These are phyloP conservation scores for Macroventuria anomochaeta DNA, from an alignment of 2,329 filamentous ascomycete genomes.

Conservation along the genomic window DNA sequence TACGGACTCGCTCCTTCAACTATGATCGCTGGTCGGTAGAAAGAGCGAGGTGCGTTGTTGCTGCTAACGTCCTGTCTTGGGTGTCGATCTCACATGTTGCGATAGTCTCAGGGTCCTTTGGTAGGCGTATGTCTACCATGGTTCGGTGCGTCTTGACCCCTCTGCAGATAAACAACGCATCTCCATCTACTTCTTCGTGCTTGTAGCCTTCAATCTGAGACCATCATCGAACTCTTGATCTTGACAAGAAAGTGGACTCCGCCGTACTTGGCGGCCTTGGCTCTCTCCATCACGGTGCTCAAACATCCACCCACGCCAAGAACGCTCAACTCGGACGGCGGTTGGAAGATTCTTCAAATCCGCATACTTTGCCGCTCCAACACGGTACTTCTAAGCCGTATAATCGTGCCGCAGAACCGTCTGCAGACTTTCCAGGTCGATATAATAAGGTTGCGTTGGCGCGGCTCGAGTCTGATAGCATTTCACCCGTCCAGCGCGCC, in stretches of 20 bases:
- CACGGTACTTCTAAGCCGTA: constrained; percentile 23
- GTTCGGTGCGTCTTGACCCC: neutral
- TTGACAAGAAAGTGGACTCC: constrained; percentile 24
- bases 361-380: constrained; percentile 17
- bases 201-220: neutral
- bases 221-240: constrained; percentile 9
- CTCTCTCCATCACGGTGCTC: constrained; percentile 42
- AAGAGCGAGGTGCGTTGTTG: neutral
- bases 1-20: neutral
- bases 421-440: constrained; percentile 1
- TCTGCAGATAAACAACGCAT: neutral
- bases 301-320: constrained; percentile 30
- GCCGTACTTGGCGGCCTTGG: constrained; percentile 19
- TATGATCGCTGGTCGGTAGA: neutral
- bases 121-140: neutral
- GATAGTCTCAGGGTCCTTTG: neutral
- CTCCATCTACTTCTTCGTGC: no score
- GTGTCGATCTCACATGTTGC: neutral
- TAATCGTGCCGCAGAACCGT: constrained; percentile 4
- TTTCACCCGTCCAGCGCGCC: constrained; percentile 3
- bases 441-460: constrained; percentile 29
- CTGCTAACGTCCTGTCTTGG: neutral
- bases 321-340: constrained; percentile 2
- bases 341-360: constrained; percentile 20
- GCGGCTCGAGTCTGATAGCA: constrained; percentile 4